phyloP scores from a whole-genome alignment of 1,139 yeast genomes.

The Pichia norvegensis region DNA sequence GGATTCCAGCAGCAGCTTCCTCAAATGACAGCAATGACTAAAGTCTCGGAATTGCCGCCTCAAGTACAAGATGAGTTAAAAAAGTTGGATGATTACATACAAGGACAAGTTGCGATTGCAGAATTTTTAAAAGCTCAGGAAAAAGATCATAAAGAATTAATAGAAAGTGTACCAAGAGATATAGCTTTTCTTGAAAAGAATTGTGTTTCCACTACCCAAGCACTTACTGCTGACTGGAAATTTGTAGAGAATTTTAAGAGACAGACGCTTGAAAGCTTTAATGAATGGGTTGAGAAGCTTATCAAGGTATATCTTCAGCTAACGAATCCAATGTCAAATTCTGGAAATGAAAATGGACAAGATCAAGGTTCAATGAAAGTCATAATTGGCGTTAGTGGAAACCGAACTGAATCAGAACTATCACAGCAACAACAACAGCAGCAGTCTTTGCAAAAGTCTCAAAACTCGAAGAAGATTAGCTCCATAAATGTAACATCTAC shows the following conservation, averaged over 20 bases:
- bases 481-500: constrained; percentile 26
- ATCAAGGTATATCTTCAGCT: constrained; percentile 29
- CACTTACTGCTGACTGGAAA: constrained; percentile 57
- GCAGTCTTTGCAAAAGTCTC: constrained; percentile 12
- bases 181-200: constrained; percentile 62
- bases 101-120: constrained; percentile 73
- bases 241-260: constrained; percentile 39
- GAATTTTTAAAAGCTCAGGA: constrained; percentile 65
- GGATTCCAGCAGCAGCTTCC: constrained; percentile 36
- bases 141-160: constrained; percentile 57
- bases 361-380: constrained; percentile 19
- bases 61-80: constrained; percentile 70
- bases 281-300: constrained; percentile 31
- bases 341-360: constrained; percentile 18
- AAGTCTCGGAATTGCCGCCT: constrained; percentile 79
- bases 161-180: constrained; percentile 80
- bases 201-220: constrained; percentile 58
- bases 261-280: constrained; percentile 28
- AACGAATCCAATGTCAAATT: constrained; percentile 27
- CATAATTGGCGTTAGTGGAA: constrained; percentile 27
- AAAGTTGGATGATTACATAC: constrained; percentile 75
- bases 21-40: constrained; percentile 73
- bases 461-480: constrained; percentile 13
- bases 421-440: constrained; percentile 14
- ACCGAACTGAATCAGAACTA: constrained; percentile 18